Evolutionary conservation across 495 filamentous ascomycete genomes (phyloP), one percentile per base, ranked within the genome.

Genomic region (Neurospora sp.): DNA sequence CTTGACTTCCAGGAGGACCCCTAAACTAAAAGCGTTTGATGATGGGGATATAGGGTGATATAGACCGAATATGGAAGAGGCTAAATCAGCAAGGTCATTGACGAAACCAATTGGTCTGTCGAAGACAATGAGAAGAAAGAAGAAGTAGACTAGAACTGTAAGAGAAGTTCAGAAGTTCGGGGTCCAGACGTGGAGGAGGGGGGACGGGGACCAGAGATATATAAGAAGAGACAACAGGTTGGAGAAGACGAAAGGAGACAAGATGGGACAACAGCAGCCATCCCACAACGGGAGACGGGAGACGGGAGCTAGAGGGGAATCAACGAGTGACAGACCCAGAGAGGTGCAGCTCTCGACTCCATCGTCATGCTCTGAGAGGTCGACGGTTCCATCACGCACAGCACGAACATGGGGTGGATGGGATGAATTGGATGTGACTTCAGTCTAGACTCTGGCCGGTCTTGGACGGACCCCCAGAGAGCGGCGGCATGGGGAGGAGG

Each of bases 81-180:
- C 75, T 73, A 84, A 81, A 78, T 78, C 82, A 83, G 82, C 77
- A 80, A 83, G 81, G 79, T 80, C 81, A 84, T 84, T 74, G 74
- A 71, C 73, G 65, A 73, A 72, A 78, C 77, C 76, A 76, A 80
- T 78, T 79, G 80, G 80, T 71, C 78, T 78, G 73, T 75, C 73
- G 70, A 75, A 74, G 74, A 77, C 75, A 75, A 79, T 77, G 73
- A 39, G 42, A 65, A 40, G 27, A 72, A 70, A 39, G n/a, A 53
- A 70, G 45, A 75, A 31, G 31, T 39, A 37, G 45, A 22, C 44
- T 70, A 27, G 38, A 69, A 31, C 44, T 72, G 53, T 8, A 65
- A 65, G 53, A 65, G 53, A 65, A 65, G 53, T 65, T 65, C 53
- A 65, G 53, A 65, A 65, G 53, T 42, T 39, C 35, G 38, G 44